A percentile compares a stretch with the other conserved stretches of the same genome.
Conservation (phyloP, 2,329 filamentous ascomycete species). For the Sphaerulina populicola region DNA sequence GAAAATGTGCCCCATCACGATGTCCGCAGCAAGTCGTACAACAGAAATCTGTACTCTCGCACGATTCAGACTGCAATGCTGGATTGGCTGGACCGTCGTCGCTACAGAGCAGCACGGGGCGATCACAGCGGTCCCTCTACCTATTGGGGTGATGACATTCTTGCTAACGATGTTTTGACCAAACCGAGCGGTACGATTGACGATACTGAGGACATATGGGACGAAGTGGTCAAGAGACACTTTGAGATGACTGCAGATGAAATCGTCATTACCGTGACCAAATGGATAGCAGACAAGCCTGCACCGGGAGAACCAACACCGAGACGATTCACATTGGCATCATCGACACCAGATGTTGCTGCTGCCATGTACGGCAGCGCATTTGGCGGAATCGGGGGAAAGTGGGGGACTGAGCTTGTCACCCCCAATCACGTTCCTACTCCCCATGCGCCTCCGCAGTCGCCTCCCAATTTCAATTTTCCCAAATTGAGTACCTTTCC, state of each 20-base stretch:
- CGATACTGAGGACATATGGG: constrained; percentile 8
- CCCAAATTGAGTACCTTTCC: background rate
- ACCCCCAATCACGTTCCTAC: background rate
- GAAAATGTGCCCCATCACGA: constrained; percentile 11
- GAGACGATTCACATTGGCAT: no score
- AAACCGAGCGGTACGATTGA: background rate
- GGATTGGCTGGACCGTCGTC: constrained; percentile 26
- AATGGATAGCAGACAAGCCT: constrained; percentile 7
- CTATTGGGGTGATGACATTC: no score
- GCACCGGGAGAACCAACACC: background rate
- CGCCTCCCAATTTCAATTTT: background rate
- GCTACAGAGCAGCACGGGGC: background rate
- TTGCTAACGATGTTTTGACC: background rate
- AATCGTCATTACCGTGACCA: constrained; percentile 8
- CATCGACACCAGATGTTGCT: no score
- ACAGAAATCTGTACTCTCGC: constrained; percentile 22
- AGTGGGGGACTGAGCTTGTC: background rate
- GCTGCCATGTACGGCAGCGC: no score
- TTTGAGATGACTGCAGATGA: constrained; percentile 9
- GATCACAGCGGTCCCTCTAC: background rate
- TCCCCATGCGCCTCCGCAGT: background rate
- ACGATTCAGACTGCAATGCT: constrained; percentile 32
- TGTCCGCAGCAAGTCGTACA: constrained; percentile 26
- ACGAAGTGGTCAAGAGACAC: constrained; percentile 14
- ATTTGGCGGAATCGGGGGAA: background rate